phyloP scores from a whole-genome alignment of 1,284 basidiomycete genomes.

The Cryptococcus floricola region DNA sequence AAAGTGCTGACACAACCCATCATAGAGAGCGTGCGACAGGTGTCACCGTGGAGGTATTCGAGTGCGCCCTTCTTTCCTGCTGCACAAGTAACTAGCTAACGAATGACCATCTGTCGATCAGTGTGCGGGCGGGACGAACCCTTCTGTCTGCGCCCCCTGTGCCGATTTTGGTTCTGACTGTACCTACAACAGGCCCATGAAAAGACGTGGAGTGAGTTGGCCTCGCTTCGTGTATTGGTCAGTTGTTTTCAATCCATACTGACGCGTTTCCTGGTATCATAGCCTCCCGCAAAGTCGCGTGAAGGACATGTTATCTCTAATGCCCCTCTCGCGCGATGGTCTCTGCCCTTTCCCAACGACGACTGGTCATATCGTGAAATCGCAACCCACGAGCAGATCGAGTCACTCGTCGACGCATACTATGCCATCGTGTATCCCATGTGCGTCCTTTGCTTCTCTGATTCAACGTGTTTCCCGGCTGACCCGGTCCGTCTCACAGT shows the following conservation, averaged over 20 bases:
- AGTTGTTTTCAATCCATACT: neutral
- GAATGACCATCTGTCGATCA: slow-evolving; percentile 7
- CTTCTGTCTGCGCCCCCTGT: slow-evolving; percentile 37
- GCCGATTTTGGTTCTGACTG: slow-evolving; percentile 36
- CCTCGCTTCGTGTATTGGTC: neutral
- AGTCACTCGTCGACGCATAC: slow-evolving; percentile 27
- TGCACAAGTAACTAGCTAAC: neutral
- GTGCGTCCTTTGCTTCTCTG: slow-evolving; percentile 11
- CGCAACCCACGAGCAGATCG: slow-evolving; percentile 27
- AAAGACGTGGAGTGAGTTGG: slow-evolving; percentile 42
- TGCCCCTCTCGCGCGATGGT: neutral
- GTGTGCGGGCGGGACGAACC: slow-evolving; percentile 31
- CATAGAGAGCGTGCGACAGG: slow-evolving; percentile 43
- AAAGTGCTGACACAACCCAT: neutral
- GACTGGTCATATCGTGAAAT: slow-evolving; percentile 33
- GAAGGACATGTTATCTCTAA: neutral
- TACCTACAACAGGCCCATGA: slow-evolving; percentile 43
- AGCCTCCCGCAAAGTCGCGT: slow-evolving; percentile 5
- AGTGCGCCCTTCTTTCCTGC: slow-evolving; percentile 14
- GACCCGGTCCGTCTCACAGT: slow-evolving; percentile 10
- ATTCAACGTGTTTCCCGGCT: neutral
- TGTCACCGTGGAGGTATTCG: slow-evolving; percentile 45
- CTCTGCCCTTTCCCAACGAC: neutral
- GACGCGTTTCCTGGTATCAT: neutral
- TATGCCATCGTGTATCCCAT: slow-evolving; percentile 36